phyloP scores from a whole-genome alignment of 2,329 filamentous ascomycete genomes.

The Trichoderma atrobrunneum region DNA sequence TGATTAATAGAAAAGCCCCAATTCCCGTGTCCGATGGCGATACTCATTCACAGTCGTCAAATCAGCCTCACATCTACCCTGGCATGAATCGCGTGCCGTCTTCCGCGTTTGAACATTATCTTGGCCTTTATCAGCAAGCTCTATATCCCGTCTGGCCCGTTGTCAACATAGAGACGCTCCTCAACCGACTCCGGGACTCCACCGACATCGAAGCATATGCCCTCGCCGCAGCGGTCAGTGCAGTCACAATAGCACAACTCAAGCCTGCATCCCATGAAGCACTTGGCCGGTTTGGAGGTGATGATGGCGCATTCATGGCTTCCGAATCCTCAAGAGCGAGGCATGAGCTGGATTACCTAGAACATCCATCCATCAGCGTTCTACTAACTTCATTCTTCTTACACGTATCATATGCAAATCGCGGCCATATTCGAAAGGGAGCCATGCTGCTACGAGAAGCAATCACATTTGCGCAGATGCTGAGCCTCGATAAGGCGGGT shows the following conservation, averaged over 20 bases:
- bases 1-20: slow-evolving; percentile 4
- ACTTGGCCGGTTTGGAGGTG: background rate
- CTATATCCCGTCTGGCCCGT: slow-evolving; percentile 10
- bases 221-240: slow-evolving; percentile 1
- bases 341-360: background rate
- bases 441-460: slow-evolving; percentile 10
- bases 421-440: slow-evolving; percentile 5
- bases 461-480: slow-evolving; percentile 5
- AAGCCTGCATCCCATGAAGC: background rate
- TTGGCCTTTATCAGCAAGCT: background rate
- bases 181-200: background rate
- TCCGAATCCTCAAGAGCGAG: background rate
- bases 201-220: slow-evolving; percentile 8
- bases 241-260: slow-evolving; percentile 10
- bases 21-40: background rate
- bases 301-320: slow-evolving; percentile 11
- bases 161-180: background rate
- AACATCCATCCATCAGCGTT: slow-evolving; percentile 2
- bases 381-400: slow-evolving; percentile 9
- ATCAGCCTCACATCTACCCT: background rate
- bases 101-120: background rate
- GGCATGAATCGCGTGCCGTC: slow-evolving; percentile 1
- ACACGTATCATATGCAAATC: slow-evolving; percentile 8
- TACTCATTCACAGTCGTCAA: background rate
- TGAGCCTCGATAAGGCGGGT: background rate